phyloP scores from a whole-genome alignment of 1,284 basidiomycete genomes.

The Schizophyllum commune region DNA sequence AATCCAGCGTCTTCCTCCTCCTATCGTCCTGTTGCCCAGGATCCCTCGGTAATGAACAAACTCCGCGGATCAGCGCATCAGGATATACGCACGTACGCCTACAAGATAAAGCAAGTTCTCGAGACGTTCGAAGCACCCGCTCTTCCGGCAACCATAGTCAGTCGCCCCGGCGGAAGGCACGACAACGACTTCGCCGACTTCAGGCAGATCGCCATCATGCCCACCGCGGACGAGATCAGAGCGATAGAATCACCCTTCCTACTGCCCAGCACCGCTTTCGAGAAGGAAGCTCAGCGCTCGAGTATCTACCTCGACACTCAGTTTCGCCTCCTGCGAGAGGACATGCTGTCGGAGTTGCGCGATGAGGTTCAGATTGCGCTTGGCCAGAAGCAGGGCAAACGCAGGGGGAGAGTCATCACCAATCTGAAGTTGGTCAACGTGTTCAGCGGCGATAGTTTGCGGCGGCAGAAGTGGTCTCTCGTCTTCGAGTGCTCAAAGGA shows the following conservation, averaged over 20 bases:
- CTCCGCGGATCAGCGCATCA: slow-evolving; percentile 28
- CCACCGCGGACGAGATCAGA: slow-evolving; percentile 48
- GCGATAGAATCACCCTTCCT: slow-evolving; percentile 40
- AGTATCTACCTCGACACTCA: slow-evolving; percentile 53
- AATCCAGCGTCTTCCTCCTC: neutral
- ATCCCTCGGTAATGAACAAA: slow-evolving; percentile 20
- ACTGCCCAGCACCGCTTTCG: slow-evolving; percentile 29
- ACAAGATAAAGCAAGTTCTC: slow-evolving; percentile 37
- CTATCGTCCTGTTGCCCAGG: slow-evolving; percentile 21
- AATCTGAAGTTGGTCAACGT: slow-evolving; percentile 30
- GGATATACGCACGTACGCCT: slow-evolving; percentile 26
- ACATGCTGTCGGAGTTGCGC: slow-evolving; percentile 55
- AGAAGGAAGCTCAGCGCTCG: slow-evolving; percentile 27
- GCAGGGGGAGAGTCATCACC: slow-evolving; percentile 34
- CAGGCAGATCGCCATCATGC: slow-evolving; percentile 48
- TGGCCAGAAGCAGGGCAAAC: slow-evolving; percentile 37
- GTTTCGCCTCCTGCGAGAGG: slow-evolving; percentile 56
- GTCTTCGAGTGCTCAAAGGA: slow-evolving; percentile 34
- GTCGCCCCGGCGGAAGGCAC: slow-evolving; percentile 51
- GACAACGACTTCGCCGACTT: slow-evolving; percentile 58
- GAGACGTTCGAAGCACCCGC: slow-evolving; percentile 17
- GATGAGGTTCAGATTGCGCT: slow-evolving; percentile 46
- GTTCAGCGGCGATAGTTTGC: slow-evolving; percentile 26
- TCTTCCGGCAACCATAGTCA: slow-evolving; percentile 14
- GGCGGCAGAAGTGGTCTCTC: slow-evolving; percentile 39